Percentiles rank a stretch among this genome's conserved stretches.
These are phyloP conservation scores for Terana coerulea DNA, from an alignment of 768 basidiomycete species.

Conservation along the genomic window DNA sequence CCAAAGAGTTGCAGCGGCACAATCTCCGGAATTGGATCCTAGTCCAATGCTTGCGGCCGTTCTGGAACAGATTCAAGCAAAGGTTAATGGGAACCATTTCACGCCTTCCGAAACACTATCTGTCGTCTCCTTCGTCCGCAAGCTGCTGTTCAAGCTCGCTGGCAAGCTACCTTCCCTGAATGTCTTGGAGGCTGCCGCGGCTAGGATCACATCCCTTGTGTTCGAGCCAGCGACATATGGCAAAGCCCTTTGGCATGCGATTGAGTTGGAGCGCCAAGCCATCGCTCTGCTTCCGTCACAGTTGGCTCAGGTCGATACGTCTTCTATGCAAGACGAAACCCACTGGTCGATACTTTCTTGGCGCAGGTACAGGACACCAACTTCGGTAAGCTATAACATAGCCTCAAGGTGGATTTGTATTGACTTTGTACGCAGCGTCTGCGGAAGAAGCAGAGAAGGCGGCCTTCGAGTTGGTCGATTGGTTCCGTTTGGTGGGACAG, in stretches of 20 bases:
- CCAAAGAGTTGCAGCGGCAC: slow-evolving; percentile 5
- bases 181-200: slow-evolving; percentile 31
- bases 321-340: too few relatives aligned
- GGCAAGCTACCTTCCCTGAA: slow-evolving; percentile 47
- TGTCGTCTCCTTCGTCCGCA: slow-evolving; percentile 59
- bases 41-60: slow-evolving; percentile 81
- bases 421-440: slow-evolving; percentile 45
- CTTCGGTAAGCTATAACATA: too few relatives aligned
- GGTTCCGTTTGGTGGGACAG: slow-evolving; percentile 47
- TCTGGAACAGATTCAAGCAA: slow-evolving; percentile 73
- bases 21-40: slow-evolving; percentile 36
- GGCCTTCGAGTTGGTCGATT: slow-evolving; percentile 62
- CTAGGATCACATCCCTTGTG: slow-evolving; percentile 36
- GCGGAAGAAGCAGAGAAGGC: slow-evolving; percentile 29
- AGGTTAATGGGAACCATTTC: slow-evolving; percentile 51
- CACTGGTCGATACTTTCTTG: too few relatives aligned
- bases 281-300: too few relatives aligned
- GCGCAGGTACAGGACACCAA: too few relatives aligned
- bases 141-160: slow-evolving; percentile 53
- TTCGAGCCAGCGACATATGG: slow-evolving; percentile 28
- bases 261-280: too few relatives aligned
- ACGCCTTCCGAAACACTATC: slow-evolving; percentile 60
- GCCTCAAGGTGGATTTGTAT: too few relatives aligned
- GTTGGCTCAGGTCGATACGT: not conserved
- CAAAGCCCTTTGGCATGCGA: too few relatives aligned